Conservation (phyloP, 2,329 filamentous ascomycete genomes). For the Ambrosiella cleistominuta region DNA sequence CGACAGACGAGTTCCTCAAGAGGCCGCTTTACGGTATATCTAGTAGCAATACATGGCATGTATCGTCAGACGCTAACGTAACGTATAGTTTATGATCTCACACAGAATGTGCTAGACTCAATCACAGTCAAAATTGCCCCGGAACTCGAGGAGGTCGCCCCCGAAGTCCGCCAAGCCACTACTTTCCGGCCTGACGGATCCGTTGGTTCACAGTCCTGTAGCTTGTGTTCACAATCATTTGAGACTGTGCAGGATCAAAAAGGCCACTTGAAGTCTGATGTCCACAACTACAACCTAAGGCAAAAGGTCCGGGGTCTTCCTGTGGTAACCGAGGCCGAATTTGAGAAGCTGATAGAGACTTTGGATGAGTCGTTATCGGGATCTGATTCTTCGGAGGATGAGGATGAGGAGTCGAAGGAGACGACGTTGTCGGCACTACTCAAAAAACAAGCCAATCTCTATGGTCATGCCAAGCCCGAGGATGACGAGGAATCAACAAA, state of each 20-base stretch:
- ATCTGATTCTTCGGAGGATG: conserved; percentile 58
- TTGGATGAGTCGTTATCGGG: conserved; percentile 87
- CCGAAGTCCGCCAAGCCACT: not conserved
- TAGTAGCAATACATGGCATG: not conserved
- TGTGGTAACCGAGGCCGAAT: conserved; percentile 62
- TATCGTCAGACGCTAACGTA: not conserved
- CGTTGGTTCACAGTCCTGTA: conserved; percentile 56
- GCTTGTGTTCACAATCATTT: conserved; percentile 60
- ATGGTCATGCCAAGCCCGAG: conserved; percentile 32
- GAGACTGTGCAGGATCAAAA: conserved; percentile 61
- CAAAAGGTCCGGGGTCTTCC: conserved; percentile 62
- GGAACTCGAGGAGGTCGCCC: conserved; percentile 13
- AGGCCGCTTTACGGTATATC: conserved; percentile 8
- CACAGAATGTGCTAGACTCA: conserved; percentile 51
- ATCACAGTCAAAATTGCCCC: conserved; percentile 33
- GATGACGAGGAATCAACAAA: conserved; percentile 21
- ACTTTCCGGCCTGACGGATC: conserved; percentile 20
- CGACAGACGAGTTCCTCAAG: conserved; percentile 6
- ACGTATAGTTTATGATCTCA: conserved; percentile 60
- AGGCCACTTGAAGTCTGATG: conserved; percentile 71
- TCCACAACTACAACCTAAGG: conserved; percentile 89
- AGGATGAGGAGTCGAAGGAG: conserved; percentile 41
- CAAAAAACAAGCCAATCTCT: conserved; percentile 65
- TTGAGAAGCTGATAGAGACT: conserved; percentile 64
- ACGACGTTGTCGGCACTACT: conserved; percentile 59